Base-by-base conservation (phyloP, 768 basidiomycete genomes). In the Melanogaster broomeanus region DNA sequence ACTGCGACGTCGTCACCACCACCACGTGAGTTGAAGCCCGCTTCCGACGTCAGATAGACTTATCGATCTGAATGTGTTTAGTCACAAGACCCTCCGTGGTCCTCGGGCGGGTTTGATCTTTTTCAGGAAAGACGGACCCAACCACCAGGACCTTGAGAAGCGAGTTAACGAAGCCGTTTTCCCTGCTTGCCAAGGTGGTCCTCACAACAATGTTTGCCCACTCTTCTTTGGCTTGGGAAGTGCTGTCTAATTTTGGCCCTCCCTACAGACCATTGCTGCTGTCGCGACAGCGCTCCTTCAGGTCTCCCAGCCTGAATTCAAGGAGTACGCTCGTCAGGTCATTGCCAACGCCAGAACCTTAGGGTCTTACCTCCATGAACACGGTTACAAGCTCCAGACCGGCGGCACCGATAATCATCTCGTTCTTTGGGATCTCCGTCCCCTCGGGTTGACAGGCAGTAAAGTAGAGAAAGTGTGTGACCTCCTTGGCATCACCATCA, bases 391-490 rank as follows among this genome's bases (percentile, higher is more conserved):
- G 74, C 90, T 99, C 58, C 95, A 98, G 77, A 98, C 96, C 13
- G 85, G 82, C 51, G 97, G 97, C 53, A 95, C 94, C 16, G 97
- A 98, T 71, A 98, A 92, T 79, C 97, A 99, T 72, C 85, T 98
- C 58, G 87, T 98, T 43, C 88, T 99, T 43, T 98, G 95, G 96
- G 97, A 98, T 66, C 82, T 98, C 55, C 84, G 97, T 31, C 97
- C 97, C 27, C 79, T 97, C 56, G 90, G 92, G 43, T 76, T 98
- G 67, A 98, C 97, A n/a, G 97, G 97, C 44, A 90, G 87, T 78
- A 98, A 98, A 75, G 85, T 99, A 51, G 96, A 98, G 80, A 98
- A 97, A 79, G 84, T 99, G 61, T 97, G 97, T 71, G 96, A 98
- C 69, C 79, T 97, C 45, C 84, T 93, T 71, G 93, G 93, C 52